Conservation (phyloP, 208 protist species). For the Porcisia hertigi region DNA sequence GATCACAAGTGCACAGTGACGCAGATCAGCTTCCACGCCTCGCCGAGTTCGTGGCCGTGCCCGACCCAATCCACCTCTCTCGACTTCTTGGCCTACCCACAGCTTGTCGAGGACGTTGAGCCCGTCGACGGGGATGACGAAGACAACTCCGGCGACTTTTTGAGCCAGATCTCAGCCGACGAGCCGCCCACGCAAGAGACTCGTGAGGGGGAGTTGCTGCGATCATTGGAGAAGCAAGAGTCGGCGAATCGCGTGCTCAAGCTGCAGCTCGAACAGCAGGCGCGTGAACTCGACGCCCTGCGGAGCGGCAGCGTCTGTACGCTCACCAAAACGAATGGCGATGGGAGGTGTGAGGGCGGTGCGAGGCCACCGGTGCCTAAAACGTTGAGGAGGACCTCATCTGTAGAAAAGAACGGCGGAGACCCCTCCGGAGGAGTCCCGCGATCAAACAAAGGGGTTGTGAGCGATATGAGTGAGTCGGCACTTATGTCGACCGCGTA, state of each 20-base stretch:
- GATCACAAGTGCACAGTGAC: conserved; percentile 63
- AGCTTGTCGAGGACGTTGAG: conserved; percentile 57
- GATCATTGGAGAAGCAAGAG: conserved; percentile 55
- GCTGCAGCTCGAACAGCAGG: conserved; percentile 54
- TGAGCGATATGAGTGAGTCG: background rate
- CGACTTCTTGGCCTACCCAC: conserved; percentile 69
- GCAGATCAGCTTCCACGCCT: conserved; percentile 67
- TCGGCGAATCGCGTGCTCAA: conserved; percentile 53
- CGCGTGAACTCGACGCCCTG: conserved; percentile 49
- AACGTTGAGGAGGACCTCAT: background rate
- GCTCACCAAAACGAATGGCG: background rate
- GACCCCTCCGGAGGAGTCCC: conserved; percentile 3
- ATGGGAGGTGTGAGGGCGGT: background rate
- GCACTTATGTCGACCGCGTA: background rate
- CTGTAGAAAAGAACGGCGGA: conserved; percentile 2
- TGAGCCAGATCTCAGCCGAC: conserved; percentile 25
- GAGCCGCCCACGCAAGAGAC: conserved; percentile 36
- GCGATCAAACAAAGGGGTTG: background rate
- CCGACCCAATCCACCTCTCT: conserved; percentile 70
- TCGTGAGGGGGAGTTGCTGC: conserved; percentile 43
- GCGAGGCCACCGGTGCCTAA: background rate
- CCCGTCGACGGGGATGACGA: conserved; percentile 36
- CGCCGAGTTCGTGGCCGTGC: conserved; percentile 65
- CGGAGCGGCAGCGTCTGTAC: background rate
- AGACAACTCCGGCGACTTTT: conserved; percentile 39